Base-by-base conservation (phyloP, 257 asterid genomes). In the Lantana camara region DNA sequence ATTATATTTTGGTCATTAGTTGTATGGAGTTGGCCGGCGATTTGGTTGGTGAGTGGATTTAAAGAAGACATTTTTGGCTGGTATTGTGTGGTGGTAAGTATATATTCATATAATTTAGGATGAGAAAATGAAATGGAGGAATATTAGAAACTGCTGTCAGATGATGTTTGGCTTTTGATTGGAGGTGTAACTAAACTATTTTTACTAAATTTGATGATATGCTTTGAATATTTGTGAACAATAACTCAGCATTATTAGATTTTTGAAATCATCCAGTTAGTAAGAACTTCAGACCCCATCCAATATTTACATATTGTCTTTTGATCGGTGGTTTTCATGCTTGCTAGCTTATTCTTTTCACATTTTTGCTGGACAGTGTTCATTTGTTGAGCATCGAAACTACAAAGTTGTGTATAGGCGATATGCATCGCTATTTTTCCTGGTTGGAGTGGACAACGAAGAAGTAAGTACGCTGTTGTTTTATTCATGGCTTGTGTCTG, bases 391-490 rank as follows among this genome's bases (percentile, higher is more conserved):
- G 82, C 99, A 93, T 77, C 89, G 99, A 52, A 93, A 79, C 84
- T 42, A 42, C 48, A 42, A 42, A 79, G 77, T 90, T 51, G 89
- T 93, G 30, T 90, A 87, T 22, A 80, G 97, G 81, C 80, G 97
- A 59, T 93, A 93, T 64, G 98, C 99, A 5, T 87, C 97, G 0
- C 56, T 93, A 4, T 93, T 90, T 75, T 93, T 93, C 86, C 73
- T 93, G 76, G 96, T 90, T 70, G 97, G 96, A 69, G 98, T 93
- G 63, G 98, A 93, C 85, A 85, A 87, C 6, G 97, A 90, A 73
- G 98, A 93, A 77, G 99, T 90, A 81, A 82, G 95, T 70, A 22
- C 66, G 29, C 72, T 61, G 5, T 64, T 21, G 59, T 41, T 22
- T 22, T 34, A 45, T 30, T 60, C n/a, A 17, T 11, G 0, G 40